phyloP scores from a whole-genome alignment of 768 basidiomycete genomes.

The Rossbeevera mucosa region DNA sequence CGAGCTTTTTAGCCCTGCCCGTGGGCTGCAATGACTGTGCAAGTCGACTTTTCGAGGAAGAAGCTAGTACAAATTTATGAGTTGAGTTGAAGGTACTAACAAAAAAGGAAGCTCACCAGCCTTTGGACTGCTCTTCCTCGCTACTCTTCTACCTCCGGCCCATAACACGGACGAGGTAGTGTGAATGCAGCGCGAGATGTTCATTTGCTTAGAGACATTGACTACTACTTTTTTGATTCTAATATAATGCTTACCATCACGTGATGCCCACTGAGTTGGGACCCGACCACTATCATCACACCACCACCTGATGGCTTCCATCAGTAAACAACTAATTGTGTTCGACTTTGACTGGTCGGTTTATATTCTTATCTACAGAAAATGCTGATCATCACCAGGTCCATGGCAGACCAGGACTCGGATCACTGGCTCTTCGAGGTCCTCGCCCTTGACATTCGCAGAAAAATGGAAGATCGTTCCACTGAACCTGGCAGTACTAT shows the following conservation, averaged over 20 bases:
- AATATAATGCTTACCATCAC: neutral
- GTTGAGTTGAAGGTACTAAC: neutral
- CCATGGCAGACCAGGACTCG: conserved; percentile 91
- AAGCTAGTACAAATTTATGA: conserved; percentile 7
- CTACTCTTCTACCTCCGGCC: conserved; percentile 7
- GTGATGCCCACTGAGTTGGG: too few species aligned
- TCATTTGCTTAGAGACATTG: too few species aligned
- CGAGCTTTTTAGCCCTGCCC: conserved; percentile 24
- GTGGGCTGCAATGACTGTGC: conserved; percentile 26
- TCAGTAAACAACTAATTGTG: conserved; percentile 68
- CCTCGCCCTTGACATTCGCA: conserved; percentile 76
- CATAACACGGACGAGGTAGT: conserved; percentile 10
- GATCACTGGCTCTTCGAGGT: conserved; percentile 93
- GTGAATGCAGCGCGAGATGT: neutral
- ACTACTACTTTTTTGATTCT: too few species aligned
- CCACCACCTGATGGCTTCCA: too few species aligned
- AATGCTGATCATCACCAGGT: conserved; percentile 43
- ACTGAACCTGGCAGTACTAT: conserved; percentile 51
- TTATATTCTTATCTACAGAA: neutral
- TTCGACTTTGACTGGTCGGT: conserved; percentile 95
- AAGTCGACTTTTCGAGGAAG: conserved; percentile 26
- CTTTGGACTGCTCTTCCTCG: conserved; percentile 11
- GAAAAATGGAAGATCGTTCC: conserved; percentile 51
- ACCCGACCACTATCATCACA: neutral
- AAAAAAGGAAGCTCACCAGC: conserved; percentile 10